phyloP scores from a whole-genome alignment of 306 rosid species.

The Glycine soja region DNA sequence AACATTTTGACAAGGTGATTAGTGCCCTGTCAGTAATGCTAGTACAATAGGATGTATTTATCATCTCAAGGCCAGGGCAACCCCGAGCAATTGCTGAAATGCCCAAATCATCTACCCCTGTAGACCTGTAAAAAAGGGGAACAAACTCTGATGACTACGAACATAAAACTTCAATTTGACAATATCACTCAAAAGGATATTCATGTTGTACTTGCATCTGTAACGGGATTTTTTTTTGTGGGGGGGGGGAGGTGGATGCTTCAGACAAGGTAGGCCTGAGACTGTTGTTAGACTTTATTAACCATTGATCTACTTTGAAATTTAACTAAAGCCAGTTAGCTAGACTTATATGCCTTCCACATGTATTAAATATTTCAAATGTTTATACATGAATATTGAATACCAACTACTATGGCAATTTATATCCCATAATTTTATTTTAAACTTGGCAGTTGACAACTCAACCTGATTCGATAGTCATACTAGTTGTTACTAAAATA shows the following conservation, averaged over 20 bases:
- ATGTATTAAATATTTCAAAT: background rate
- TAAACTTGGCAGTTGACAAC: background rate
- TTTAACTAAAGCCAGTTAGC: background rate
- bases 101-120: conserved; percentile 81
- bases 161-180: background rate
- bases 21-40: conserved; percentile 71
- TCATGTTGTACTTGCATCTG: background rate
- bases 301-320: background rate
- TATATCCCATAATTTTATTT: conserved; percentile 4
- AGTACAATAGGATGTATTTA: conserved; percentile 83
- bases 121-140: conserved; percentile 63
- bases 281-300: conserved; percentile 1
- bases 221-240: background rate
- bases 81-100: conserved; percentile 73
- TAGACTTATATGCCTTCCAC: background rate
- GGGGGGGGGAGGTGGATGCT: background rate
- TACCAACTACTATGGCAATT: background rate
- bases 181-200: background rate
- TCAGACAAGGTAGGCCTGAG: background rate
- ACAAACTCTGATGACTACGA: conserved; percentile 1
- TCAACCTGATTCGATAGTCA: conserved; percentile 1
- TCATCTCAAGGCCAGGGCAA: conserved; percentile 79
- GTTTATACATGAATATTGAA: background rate
- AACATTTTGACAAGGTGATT: conserved; percentile 68
- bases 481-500: background rate